phyloP scores from a whole-genome alignment of 2,329 filamentous ascomycete species.

The Colletotrichum tabaci region DNA sequence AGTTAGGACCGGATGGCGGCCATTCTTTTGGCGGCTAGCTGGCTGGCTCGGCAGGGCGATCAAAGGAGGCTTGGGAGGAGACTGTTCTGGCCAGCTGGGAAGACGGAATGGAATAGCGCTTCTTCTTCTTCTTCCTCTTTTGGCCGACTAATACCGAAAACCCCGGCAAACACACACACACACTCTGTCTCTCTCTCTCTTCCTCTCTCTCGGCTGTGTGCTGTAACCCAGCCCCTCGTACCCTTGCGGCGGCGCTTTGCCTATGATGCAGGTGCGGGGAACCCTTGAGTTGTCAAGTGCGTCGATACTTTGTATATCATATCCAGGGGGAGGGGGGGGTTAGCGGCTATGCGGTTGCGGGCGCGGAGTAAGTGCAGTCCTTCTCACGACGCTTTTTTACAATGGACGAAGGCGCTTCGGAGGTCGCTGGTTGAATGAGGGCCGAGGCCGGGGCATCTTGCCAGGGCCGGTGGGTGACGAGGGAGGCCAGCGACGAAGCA shows the following conservation, averaged over 20 bases:
- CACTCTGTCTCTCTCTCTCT: too few relatives aligned
- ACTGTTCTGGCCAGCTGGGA: too few relatives aligned
- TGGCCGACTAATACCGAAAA: too few relatives aligned
- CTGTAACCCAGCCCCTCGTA: constrained; percentile 16
- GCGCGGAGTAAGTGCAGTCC: too few relatives aligned
- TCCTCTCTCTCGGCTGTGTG: background rate
- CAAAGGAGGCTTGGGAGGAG: too few relatives aligned
- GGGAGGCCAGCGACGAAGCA: background rate
- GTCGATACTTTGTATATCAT: background rate
- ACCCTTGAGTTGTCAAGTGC: constrained; percentile 32
- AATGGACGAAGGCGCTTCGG: constrained; percentile 7
- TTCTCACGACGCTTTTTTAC: too few relatives aligned
- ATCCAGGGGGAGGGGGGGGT: background rate
- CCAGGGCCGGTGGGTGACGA: background rate
- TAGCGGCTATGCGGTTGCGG: constrained; percentile 9
- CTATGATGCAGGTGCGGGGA: constrained; percentile 35
- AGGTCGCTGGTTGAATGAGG: background rate
- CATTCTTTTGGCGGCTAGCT: too few relatives aligned
- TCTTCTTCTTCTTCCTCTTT: too few relatives aligned
- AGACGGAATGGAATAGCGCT: too few relatives aligned
- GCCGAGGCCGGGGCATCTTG: background rate
- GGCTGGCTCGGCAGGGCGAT: background rate
- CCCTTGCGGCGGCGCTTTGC: constrained; percentile 7
- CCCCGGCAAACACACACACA: too few relatives aligned
- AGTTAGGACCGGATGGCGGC: constrained; percentile 7